Evolutionary conservation across 2,329 filamentous ascomycete genomes (phyloP), one percentile per base, ranked within the genome.

Genomic region (Fusarium sp.): DNA sequence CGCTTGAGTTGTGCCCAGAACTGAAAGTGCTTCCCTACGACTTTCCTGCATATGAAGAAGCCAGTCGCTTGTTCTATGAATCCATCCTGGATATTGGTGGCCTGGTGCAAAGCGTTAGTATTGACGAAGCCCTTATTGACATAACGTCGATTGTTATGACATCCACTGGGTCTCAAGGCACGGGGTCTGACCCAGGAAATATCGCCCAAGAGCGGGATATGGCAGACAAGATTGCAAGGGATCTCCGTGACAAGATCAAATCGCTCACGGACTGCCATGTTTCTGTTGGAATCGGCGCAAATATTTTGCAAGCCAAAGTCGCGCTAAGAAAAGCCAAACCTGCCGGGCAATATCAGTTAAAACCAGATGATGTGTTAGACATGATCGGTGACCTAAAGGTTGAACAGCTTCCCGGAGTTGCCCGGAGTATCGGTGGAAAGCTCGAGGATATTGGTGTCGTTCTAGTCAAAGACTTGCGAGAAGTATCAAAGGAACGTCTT

Each of bases 1-100:
- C 96, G 0, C 84, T 91, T 62, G 91, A 96, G 70, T 79, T 96
- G 18, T 99, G 94, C 75, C 91, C 95, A 1, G 88, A 93, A 23
- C 83, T 99, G 18, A 94, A 97, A 71, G 90, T 98, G 3, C 77
- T 99, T n/a, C 92, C 94, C 0, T 99, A 99, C 73, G 94, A 99
- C 75, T 99, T 98, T 75, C 91, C 92, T 3, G 95, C 90, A 0
- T 99, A 99, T 72, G 96, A 99, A 82, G 91, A 94, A 62, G 93
- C 94, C 2, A 99, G 96, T 75, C 86, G 88, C 57, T 85, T 88
- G 4, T 99, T 99, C 72, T 99, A 99, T 73, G 89, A 93, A 64
- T 89, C 90, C 2, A 92, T 99, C 12, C 80, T 98, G 34, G 86
- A 88, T 8, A 84, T 94, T 10, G 93, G 91, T 18, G 95, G 94